Conservation (phyloP, 108 stramenopile species). For the Fistulifera solaris region DNA sequence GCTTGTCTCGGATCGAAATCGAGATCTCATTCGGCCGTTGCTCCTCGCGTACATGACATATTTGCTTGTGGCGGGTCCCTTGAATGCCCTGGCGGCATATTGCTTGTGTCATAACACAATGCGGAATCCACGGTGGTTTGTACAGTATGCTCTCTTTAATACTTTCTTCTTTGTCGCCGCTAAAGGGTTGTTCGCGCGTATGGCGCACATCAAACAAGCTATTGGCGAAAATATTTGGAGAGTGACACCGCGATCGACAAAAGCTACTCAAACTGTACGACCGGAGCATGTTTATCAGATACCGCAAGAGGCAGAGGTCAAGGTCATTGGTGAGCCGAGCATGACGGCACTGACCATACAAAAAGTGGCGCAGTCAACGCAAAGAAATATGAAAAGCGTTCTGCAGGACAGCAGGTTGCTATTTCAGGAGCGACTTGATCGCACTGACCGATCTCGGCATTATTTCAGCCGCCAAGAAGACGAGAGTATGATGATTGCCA, state of each 20-base stretch:
- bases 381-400: too few species aligned
- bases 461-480: too few species aligned
- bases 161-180: background rate
- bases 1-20: background rate
- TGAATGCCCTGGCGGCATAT: background rate
- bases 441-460: too few species aligned
- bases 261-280: too few species aligned
- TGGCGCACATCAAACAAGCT: background rate
- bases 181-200: background rate
- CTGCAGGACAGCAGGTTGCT: too few species aligned
- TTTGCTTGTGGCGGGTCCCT: background rate
- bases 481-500: too few species aligned
- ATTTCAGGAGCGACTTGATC: too few species aligned
- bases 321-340: too few species aligned
- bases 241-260: background rate
- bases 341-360: too few species aligned
- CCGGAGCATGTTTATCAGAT: too few species aligned
- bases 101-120: background rate
- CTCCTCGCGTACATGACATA: background rate
- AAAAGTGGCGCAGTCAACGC: too few species aligned
- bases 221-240: constrained; percentile 1
- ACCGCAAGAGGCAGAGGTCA: too few species aligned
- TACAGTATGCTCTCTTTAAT: background rate
- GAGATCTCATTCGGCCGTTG: background rate
- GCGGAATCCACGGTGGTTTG: constrained; percentile 1